A percentile compares a stretch with the other conserved stretches of the same genome.
These are phyloP conservation scores for Calendula officinalis DNA, from an alignment of 129 eudicot genomes.

Conservation along the genomic window DNA sequence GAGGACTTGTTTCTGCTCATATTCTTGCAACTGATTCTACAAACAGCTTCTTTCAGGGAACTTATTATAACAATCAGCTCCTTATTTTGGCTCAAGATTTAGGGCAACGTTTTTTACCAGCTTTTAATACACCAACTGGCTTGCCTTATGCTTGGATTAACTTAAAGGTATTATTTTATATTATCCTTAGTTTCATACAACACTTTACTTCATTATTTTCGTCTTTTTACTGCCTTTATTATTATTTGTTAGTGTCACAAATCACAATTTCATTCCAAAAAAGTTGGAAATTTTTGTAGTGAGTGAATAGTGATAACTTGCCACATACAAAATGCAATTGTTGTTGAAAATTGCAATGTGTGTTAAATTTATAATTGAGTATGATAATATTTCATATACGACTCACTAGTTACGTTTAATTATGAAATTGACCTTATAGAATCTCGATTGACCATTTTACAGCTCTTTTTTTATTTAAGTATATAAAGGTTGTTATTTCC, in stretches of 20 bases:
- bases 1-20: constrained; percentile 99
- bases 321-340: not conserved
- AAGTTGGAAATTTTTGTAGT: not conserved
- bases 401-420: not conserved
- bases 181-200: not conserved
- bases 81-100: constrained; percentile 86
- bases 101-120: constrained; percentile 86
- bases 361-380: not conserved
- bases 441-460: not conserved
- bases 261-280: not conserved
- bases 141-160: constrained; percentile 98
- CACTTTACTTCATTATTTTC: not conserved
- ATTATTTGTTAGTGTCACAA: not conserved
- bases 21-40: constrained; percentile 99
- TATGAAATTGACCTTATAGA: not conserved
- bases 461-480: not conserved
- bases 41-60: constrained; percentile 81
- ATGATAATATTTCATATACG: not conserved
- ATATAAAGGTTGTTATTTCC: not conserved
- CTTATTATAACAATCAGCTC: constrained; percentile 58
- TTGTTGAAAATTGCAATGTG: not conserved
- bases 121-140: constrained; percentile 86
- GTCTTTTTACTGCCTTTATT: not conserved
- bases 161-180: constrained; percentile 61
- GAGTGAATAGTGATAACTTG: not conserved